These are phyloP conservation scores for Tetrapisispora pingtungensis DNA, from an alignment of 805 yeast genomes.

Conservation along the genomic window DNA sequence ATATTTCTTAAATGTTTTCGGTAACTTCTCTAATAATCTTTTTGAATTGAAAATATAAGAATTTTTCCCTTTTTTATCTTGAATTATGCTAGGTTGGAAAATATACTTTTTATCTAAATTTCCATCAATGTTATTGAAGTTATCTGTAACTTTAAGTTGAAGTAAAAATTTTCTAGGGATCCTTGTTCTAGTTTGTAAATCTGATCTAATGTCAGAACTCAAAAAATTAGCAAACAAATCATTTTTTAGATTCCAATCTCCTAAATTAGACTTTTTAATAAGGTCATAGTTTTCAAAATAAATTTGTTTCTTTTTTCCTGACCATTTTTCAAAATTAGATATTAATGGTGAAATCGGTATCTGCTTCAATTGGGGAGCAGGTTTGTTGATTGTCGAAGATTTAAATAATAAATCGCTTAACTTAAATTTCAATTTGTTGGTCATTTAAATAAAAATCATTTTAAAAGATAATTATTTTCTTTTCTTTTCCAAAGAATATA, in stretches of 20 bases:
- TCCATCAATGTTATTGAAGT: no score
- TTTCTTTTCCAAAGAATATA: no score
- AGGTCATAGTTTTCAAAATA: conserved; percentile 6
- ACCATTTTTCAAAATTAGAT: conserved; percentile 29
- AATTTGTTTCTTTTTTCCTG: conserved; percentile 22
- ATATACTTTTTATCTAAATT: not conserved
- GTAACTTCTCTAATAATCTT: not conserved
- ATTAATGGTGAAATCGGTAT: conserved; percentile 15
- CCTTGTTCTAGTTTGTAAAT: conserved; percentile 27
- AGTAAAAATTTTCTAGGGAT: conserved; percentile 31
- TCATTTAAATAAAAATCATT: not conserved
- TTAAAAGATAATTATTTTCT: no score
- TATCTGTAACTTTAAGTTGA: not conserved
- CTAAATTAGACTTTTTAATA: conserved; percentile 2
- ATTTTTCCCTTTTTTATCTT: conserved; percentile 11
- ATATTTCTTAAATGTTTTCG: conserved; percentile 4
- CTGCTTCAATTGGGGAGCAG: not conserved
- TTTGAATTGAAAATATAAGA: conserved; percentile 19
- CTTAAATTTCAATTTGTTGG: not conserved
- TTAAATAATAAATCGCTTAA: not conserved
- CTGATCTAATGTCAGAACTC: conserved; percentile 36
- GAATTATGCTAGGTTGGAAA: conserved; percentile 2
- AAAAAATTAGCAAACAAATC: conserved; percentile 34
- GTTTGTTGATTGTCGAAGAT: not conserved
- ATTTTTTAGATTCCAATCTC: conserved; percentile 11